Evolutionary conservation across 2,329 filamentous ascomycete genomes (phyloP).

Genomic region (Scedosporium apiospermum): DNA sequence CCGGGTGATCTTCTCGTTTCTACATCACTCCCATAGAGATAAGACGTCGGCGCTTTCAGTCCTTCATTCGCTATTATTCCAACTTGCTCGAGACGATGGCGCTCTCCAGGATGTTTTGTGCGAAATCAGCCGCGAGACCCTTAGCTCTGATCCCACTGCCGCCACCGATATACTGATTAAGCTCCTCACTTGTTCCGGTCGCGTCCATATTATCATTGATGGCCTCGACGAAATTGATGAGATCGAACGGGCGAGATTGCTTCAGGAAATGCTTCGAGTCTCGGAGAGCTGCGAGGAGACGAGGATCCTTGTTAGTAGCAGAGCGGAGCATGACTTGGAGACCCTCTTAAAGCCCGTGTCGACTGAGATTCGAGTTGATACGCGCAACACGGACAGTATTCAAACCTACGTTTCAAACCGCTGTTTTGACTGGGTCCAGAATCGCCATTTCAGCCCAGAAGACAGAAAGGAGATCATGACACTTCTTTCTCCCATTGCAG

Average conservation of each 20-base stretch:
- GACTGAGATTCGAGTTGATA: background rate
- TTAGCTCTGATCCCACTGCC: background rate
- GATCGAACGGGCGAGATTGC: background rate
- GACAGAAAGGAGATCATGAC: background rate
- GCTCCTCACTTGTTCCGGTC: background rate
- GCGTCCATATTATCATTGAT: background rate
- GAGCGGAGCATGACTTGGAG: background rate
- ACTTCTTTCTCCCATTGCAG: background rate
- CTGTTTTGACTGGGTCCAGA: background rate
- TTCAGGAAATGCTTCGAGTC: background rate
- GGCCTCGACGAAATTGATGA: background rate
- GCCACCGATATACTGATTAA: background rate
- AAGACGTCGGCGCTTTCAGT: background rate
- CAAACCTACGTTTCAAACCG: background rate
- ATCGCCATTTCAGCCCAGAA: background rate
- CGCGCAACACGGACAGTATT: background rate
- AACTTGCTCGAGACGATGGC: background rate
- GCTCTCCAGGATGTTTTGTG: background rate
- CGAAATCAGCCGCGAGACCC: background rate
- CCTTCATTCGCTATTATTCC: background rate
- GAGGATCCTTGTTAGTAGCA: background rate
- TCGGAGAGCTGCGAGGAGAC: background rate
- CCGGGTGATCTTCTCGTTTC: background rate
- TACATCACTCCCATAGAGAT: background rate
- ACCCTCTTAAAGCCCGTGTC: background rate